phyloP scores from a whole-genome alignment of 2,329 filamentous ascomycete genomes.

The Ilyonectria destructans region DNA sequence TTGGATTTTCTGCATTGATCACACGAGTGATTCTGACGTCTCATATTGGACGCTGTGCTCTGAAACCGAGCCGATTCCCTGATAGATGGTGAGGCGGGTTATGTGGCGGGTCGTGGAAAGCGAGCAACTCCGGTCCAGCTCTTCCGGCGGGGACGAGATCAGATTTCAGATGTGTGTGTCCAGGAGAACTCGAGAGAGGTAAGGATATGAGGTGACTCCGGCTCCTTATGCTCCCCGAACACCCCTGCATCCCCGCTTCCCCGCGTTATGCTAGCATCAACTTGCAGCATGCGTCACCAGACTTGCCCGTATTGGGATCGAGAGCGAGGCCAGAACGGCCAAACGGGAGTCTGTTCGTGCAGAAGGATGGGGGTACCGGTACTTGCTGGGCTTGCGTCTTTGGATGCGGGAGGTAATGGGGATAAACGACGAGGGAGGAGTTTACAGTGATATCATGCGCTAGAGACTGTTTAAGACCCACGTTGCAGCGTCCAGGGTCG shows the following conservation, averaged over 20 bases:
- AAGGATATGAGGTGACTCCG: conserved; percentile 3
- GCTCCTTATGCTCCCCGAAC: conserved; percentile 1
- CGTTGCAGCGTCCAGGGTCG: background rate
- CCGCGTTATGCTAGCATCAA: conserved; percentile 23
- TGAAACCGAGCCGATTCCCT: background rate
- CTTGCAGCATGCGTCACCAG: conserved; percentile 22
- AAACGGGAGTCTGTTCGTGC: conserved; percentile 6
- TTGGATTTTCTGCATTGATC: conserved; percentile 47
- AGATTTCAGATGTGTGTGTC: background rate
- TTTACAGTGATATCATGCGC: background rate
- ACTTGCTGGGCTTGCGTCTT: background rate
- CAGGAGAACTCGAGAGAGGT: conserved; percentile 1
- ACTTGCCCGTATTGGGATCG: conserved; percentile 15
- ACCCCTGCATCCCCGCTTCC: conserved; percentile 28
- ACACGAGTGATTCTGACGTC: conserved; percentile 46
- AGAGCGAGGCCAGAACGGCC: conserved; percentile 9
- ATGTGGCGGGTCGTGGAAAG: background rate
- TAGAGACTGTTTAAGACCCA: background rate
- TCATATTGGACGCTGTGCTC: conserved; percentile 33
- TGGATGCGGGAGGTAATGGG: background rate
- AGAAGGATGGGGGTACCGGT: background rate
- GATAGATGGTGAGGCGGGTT: background rate
- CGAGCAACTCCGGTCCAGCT: background rate
- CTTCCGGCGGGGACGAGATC: background rate
- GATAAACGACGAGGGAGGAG: background rate